Base-by-base conservation (phyloP, 1,284 basidiomycete genomes). In the Schizophyllum amplum region DNA sequence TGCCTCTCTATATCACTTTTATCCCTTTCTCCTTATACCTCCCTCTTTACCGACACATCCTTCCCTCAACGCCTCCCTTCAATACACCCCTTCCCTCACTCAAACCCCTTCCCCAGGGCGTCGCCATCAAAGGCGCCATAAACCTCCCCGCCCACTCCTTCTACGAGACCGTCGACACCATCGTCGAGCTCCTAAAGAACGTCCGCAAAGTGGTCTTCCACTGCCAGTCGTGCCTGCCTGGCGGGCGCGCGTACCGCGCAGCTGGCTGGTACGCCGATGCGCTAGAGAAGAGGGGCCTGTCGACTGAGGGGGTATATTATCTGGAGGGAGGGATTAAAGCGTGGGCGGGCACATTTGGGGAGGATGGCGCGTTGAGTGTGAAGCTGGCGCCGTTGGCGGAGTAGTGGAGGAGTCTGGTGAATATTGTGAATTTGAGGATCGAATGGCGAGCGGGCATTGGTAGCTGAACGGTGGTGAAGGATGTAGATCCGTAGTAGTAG, bases 131-230 rank as follows among this genome's bases (percentile, higher is more conserved):
- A n/a, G 64, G 64, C 42, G 62, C 61, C n/a, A 58, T 67, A 47
- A 67, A 66, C 54, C 58, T 67, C n/a, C 66, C 65, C 11, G 67
- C 66, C 4, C 65, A 68, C 46, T 64, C 66, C 5, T 67, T 67
- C 60, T 65, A 66, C 54, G 66, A 57, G 23, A 63, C 65, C 13
- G 58, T 64, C 11, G 58, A 62, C n/a, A 60, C 64, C 23, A 56
- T 67, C 21, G 33, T 63, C 15, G 47, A 58, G 4, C 22, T 67
- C 7, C 58, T 68, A 20, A 27, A 50, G 11, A 27, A 24, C 2
- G 59, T 66, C 47, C 61, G 61, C 2, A 42, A 42, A 17, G 33
- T 68, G 13, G 49, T 68, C 20, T 68, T 68, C 48, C 63, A 68
- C 53, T 68, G 66, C 60, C 57, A 63, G 20, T 64, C 63, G 55